Evolutionary conservation across 257 asterid species (phyloP).

Genomic region (Primulina tabacum): DNA sequence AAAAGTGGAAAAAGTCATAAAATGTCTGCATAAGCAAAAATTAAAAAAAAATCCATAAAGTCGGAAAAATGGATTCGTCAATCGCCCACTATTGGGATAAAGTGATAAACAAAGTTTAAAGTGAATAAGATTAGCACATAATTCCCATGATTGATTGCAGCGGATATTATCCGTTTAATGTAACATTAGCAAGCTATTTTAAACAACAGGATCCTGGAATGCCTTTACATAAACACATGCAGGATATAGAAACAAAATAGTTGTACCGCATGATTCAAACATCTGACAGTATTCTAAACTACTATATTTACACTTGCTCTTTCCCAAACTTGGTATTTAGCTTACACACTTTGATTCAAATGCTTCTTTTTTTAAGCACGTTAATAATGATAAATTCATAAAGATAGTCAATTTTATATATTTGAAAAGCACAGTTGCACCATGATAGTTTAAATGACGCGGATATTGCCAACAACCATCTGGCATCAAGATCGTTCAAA

Average conservation of each 20-base stretch:
- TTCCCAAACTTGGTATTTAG: neutral
- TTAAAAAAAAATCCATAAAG: neutral
- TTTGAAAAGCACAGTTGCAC: neutral
- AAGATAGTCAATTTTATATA: too few species aligned
- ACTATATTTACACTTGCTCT: neutral
- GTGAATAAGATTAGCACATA: neutral
- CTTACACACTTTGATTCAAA: neutral
- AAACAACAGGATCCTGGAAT: too few species aligned
- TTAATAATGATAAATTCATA: neutral
- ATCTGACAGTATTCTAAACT: neutral
- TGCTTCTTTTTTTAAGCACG: neutral
- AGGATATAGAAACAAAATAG: neutral
- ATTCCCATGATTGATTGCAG: conserved; percentile 2
- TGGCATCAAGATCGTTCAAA: neutral
- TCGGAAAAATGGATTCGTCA: neutral
- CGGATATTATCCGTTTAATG: neutral
- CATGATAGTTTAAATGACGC: neutral
- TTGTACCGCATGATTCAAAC: neutral
- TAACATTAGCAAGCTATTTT: neutral
- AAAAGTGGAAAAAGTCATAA: conserved; percentile 6
- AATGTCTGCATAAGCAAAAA: conserved; percentile 3
- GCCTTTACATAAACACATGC: neutral
- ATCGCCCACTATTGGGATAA: neutral
- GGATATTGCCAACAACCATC: neutral
- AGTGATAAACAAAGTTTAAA: neutral